Percentiles rank a stretch among this genome's conserved stretches.
Conservation (phyloP, 2,329 filamentous ascomycete genomes). For the Orbilia javanica region DNA sequence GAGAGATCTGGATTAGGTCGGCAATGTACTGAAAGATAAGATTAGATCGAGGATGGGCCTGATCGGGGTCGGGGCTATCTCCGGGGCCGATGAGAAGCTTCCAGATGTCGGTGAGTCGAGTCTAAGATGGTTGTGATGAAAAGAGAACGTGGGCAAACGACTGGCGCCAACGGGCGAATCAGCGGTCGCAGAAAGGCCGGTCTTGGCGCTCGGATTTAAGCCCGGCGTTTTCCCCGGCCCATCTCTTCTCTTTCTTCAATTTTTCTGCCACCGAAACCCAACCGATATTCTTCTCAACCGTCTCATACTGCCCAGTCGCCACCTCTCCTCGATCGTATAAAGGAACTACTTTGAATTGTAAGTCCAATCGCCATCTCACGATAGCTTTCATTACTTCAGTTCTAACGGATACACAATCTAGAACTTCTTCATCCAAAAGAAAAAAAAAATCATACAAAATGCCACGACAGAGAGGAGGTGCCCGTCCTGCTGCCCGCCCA, state of each 20-base stretch:
- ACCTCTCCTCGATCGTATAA: background rate
- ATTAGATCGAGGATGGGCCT: slow-evolving; percentile 26
- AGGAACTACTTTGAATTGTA: background rate
- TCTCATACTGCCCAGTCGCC: background rate
- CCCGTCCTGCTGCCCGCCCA: slow-evolving; percentile 76
- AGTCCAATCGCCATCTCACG: slow-evolving; percentile 35
- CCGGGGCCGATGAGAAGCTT: background rate
- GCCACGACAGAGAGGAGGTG: slow-evolving; percentile 81
- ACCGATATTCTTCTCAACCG: slow-evolving; percentile 1
- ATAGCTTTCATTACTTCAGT: background rate
- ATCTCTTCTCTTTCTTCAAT: slow-evolving; percentile 59
- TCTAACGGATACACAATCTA: background rate
- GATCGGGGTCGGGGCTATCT: background rate
- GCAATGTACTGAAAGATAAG: slow-evolving; percentile 13
- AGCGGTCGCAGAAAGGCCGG: slow-evolving; percentile 2
- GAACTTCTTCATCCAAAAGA: background rate
- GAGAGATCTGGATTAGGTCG: too few relatives aligned
- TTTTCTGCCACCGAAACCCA: slow-evolving; percentile 22
- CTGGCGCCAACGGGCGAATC: slow-evolving; percentile 3
- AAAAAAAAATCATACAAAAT: slow-evolving; percentile 68
- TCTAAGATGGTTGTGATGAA: background rate
- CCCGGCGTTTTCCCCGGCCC: background rate
- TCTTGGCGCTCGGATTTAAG: slow-evolving; percentile 61
- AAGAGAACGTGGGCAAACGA: slow-evolving; percentile 25
- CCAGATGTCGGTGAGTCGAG: slow-evolving; percentile 31